These are phyloP conservation scores for Escallonia herrerae DNA, from an alignment of 129 eudicot genomes.

Conservation along the genomic window DNA sequence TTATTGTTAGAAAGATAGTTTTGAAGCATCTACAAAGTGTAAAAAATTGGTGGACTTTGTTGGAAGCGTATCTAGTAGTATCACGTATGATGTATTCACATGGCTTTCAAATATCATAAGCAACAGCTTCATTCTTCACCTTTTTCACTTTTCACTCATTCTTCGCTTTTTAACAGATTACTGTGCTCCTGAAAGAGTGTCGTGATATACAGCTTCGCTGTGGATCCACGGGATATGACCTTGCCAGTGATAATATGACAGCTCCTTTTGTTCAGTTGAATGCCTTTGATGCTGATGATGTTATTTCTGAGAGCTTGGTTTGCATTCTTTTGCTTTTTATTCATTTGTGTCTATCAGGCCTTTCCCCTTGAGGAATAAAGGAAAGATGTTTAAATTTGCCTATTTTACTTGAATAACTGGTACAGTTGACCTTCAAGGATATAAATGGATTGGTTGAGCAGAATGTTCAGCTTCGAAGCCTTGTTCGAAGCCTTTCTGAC, in stretches of 20 bases:
- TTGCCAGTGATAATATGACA: constrained; percentile 12
- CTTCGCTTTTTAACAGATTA: constrained; percentile 18
- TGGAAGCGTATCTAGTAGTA: too few relatives aligned
- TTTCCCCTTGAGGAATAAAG: not conserved
- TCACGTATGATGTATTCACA: too few relatives aligned
- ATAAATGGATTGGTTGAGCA: constrained; percentile 93
- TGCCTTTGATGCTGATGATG: constrained; percentile 31
- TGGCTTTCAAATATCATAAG: too few relatives aligned
- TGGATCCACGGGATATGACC: constrained; percentile 37
- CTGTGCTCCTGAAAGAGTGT: constrained; percentile 80
- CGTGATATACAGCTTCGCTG: constrained; percentile 91
- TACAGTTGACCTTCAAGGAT: constrained; percentile 69
- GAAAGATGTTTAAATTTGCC: not conserved
- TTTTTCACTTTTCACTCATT: not conserved
- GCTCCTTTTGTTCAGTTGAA: constrained; percentile 8
- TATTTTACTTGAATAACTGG: not conserved
- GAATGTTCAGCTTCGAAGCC: constrained; percentile 80
- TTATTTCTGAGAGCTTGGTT: constrained; percentile 55
- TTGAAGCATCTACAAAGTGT: too few relatives aligned
- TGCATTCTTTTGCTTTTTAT: not conserved
- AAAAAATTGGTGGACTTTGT: too few relatives aligned
- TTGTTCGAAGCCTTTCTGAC: constrained; percentile 74
- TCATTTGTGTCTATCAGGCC: not conserved
- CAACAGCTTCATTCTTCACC: not conserved
- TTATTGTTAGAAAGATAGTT: too few relatives aligned